Base-by-base conservation (phyloP, 345 rosid genomes). In the Syzygium aqueum region DNA sequence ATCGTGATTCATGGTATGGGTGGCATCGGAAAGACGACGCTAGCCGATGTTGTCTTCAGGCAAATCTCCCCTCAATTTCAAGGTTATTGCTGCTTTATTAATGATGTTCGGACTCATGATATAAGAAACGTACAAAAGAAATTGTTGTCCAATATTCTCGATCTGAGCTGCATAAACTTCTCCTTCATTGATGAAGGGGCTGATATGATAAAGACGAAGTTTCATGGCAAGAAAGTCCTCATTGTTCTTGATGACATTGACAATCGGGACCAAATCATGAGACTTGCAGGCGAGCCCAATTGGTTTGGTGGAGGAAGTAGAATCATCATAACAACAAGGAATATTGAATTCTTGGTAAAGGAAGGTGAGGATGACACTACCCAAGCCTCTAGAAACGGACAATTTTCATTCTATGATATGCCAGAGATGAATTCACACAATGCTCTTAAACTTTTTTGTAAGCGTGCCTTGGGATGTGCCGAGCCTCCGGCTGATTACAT, bases 261-360 rank as follows among this genome's bases (percentile, higher is more conserved):
- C 7, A 19, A 28, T 0, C 0, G 0, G 2, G n/a, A 65, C 52
- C 87, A 86, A n/a, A 78, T 86, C 12, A 22, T 16, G 27, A 5
- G 56, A 9, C 59, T 86, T 28, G 82, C 30, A 4, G 61, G n/a
- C 0, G 22, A 67, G 9, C 11, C 22, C 46, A 12, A 63, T 0
- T 86, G 87, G 57, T 63, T 85, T 57, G 63, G 84, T 51, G 59
- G 46, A 3, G 84, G 84, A 9, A 67, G 17, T 77, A 86, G 84
- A 51, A 51, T 86, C 51, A 73, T 73, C 16, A 73, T 86, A 54
- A 65, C 87, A 15, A 67, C 84, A 12, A 86, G 84, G 67, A 85
- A 57, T 27, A 57, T 19, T 84, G 85, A 51, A 49, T 84, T 13
- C 54, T 0, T 84, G 0, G 33, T 51, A 33, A 25, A 13, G 8